A percentile compares a stretch with the other conserved stretches of the same genome.
phyloP scores from a whole-genome alignment of 2,329 filamentous ascomycete species.

The Escovopsis weberi region DNA sequence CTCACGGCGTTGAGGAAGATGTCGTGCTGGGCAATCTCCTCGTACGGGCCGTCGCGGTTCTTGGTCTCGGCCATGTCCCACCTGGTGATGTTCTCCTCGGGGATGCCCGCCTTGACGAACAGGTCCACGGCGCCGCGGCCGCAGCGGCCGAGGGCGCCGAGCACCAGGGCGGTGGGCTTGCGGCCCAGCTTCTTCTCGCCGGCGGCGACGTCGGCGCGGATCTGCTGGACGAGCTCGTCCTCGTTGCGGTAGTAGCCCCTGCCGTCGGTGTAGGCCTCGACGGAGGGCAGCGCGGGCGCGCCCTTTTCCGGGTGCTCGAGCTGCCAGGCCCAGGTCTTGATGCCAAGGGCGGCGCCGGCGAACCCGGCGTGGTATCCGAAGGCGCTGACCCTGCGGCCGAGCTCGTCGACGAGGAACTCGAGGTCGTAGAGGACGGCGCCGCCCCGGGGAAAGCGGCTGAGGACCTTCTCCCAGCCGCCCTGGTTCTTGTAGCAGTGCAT shows the following conservation, averaged over 20 bases:
- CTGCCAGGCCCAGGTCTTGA: slow-evolving; percentile 77
- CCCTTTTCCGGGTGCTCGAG: slow-evolving; percentile 49
- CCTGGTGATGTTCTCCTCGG: slow-evolving; percentile 30
- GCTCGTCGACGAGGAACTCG: slow-evolving; percentile 68
- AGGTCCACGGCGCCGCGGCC: slow-evolving; percentile 74
- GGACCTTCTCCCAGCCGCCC: slow-evolving; percentile 61
- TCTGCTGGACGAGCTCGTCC: slow-evolving; percentile 30
- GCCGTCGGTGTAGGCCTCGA: slow-evolving; percentile 18
- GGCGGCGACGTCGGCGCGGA: slow-evolving; percentile 34
- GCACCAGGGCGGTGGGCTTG: slow-evolving; percentile 66
- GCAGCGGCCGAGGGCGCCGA: slow-evolving; percentile 73
- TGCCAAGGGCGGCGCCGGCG: slow-evolving; percentile 55
- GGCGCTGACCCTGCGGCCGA: slow-evolving; percentile 54
- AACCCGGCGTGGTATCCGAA: slow-evolving; percentile 68
- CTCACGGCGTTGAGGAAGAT: slow-evolving; percentile 56
- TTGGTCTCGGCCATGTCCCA: slow-evolving; percentile 68
- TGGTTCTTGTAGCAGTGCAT: slow-evolving; percentile 66
- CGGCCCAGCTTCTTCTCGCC: slow-evolving; percentile 56
- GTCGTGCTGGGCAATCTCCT: slow-evolving; percentile 60
- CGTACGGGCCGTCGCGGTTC: slow-evolving; percentile 54
- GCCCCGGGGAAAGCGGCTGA: slow-evolving; percentile 65
- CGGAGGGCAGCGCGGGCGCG: slow-evolving; percentile 32
- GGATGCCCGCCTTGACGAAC: slow-evolving; percentile 52
- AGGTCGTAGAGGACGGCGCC: slow-evolving; percentile 53
- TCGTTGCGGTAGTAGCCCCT: slow-evolving; percentile 62